These are phyloP conservation scores for grape (Vitis vinifera) DNA, from an alignment of 164 flowering plant species.

Conservation along the genomic window ASM3070453v1 NC_081821.1:1487001-1487500, in stretches of 20 bases:
- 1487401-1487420: slow-evolving; percentile 76
- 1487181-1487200: slow-evolving; percentile 68
- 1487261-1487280: slow-evolving; percentile 88
- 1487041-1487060: slow-evolving; percentile 76
- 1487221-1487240: slow-evolving; percentile 63
- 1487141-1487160: slow-evolving; percentile 38
- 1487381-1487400: slow-evolving; percentile 75
- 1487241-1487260: slow-evolving; percentile 66
- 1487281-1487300: slow-evolving; percentile 42
- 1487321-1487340: slow-evolving; percentile 42
- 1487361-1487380: slow-evolving; percentile 53
- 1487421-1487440: slow-evolving; percentile 53
- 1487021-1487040: slow-evolving; percentile 87
- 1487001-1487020: slow-evolving; percentile 85
- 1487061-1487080: slow-evolving; percentile 89
- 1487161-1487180: slow-evolving; percentile 71
- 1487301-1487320: slow-evolving; percentile 50
- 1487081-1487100: slow-evolving; percentile 62
- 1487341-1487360: slow-evolving; percentile 53
- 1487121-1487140: slow-evolving; percentile 71
- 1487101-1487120: slow-evolving; percentile 62
- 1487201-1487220: slow-evolving; percentile 78
- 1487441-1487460: slow-evolving; percentile 65
- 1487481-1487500: slow-evolving; percentile 85
- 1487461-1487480: slow-evolving; percentile 73